Base-by-base conservation (phyloP, 805 yeast genomes). In the Zygoascus flipseniorum region DNA sequence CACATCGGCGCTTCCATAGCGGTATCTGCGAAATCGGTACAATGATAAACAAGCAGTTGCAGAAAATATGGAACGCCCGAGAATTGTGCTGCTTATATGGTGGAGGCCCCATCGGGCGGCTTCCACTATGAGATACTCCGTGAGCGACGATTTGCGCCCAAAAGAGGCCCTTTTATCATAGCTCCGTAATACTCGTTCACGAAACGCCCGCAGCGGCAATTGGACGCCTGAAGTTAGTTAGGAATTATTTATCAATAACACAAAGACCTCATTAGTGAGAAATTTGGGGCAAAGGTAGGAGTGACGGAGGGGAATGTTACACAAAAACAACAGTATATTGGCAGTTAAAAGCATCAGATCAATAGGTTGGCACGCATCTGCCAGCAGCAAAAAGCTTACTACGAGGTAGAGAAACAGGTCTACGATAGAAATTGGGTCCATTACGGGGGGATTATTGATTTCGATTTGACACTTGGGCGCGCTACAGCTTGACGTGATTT, bases 1-100 rank as follows among this genome's bases (percentile, higher is more conserved):
- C 18, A 67, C 55, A 39, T 58, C 59, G 8, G 62, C 65, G 8
- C 61, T 58, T 18, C 71, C 71, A 45, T 62, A 59, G 28, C 67
- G 62, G 50, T 60, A 57, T 35, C 60, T 52, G 16, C 72, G 62
- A 39, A 59, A 55, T 14, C 44, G 37, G 52, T 51, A 63, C 49
- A 67, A 32, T 54, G 51, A 47, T 18, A 52, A n/a, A 14, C 61
- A 61, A 10, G 64, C 58, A 5, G 35, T 46, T 31, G 59, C 51
- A 23, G 67, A 58, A 42, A 64, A 64, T 10, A 68, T 51, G 2
- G 58, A 55, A 2, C 54, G 32, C 13, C 63, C 62, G 16, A 60
- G 52, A 35, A 54, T 43, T 26, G 54, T 53, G 16, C 62, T 59
- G 32, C 61, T 58, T 53, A 63, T 54, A 11, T 59, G 58, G 26